Base-by-base conservation (phyloP, 179 eudicot genomes). In the Gypsophila paniculata region DNA sequence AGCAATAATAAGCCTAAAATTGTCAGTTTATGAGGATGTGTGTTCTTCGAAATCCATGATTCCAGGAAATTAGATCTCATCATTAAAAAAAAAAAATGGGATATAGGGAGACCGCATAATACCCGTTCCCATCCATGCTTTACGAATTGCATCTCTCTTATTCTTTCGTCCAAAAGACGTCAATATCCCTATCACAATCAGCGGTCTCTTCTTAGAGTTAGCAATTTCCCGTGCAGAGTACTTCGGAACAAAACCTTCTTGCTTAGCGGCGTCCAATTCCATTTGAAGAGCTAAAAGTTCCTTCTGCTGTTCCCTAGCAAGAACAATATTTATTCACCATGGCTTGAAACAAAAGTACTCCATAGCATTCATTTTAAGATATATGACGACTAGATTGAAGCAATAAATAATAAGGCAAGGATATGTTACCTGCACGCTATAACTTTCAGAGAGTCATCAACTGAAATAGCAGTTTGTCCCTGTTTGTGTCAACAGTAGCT, bases 71-170 rank as follows among this genome's bases (percentile, higher is more conserved):
- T 6, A 42, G 69, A 39, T 39, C 8, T 26, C 59, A 26, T 68
- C 71, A 25, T 26, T 26, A 29, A 23, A 61, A 63, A 51, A n/a
- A n/a, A 25, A 29, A 29, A 6, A 29, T 15, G 71, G 25, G 14
- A n/a, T 29, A 52, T 25, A 68, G 26, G 71, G 71, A 52, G 44
- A 22, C 22, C 52, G 71, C 39, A 49, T 17, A 67, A 66, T 85
- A 92, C 98, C 98, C 76, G 85, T 80, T 74, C 88, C 86, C 96
- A 92, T 90, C 98, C 96, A 92, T 72, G 98, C 92, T 81, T 87
- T 92, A 74, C 98, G 89, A 65, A 92, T 83, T 44, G 90, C 96
- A 75, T 88, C 88, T 87, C 98, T 83, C 78, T 92, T 90, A 57
- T 80, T 89, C 82, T 80, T 83, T 74, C 85, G 91, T 57, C 96